These are phyloP conservation scores for Tulasnella sp. DNA, from an alignment of 768 basidiomycete species.

Conservation along the genomic window DNA sequence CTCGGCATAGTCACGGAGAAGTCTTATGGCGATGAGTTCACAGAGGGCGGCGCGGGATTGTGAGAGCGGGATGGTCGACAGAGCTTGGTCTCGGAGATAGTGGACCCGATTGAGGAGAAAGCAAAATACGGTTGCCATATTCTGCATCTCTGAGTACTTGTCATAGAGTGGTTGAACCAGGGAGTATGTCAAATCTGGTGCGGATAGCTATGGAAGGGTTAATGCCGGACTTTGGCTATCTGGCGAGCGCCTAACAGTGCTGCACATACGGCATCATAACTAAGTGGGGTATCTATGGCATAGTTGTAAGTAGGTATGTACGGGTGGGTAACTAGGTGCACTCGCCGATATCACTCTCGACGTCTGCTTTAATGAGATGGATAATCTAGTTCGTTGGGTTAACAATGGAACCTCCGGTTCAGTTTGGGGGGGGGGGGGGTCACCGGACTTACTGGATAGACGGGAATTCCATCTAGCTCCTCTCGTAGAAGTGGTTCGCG, in stretches of 20 bases:
- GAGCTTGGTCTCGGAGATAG: conserved; percentile 65
- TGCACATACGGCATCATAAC: conserved; percentile 57
- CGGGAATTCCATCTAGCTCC: conserved; percentile 7
- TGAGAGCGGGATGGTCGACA: conserved; percentile 57
- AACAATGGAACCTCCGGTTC: background rate
- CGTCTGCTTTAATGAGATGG: conserved; percentile 13
- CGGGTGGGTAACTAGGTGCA: background rate
- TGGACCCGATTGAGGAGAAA: conserved; percentile 78
- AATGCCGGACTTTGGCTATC: conserved; percentile 9
- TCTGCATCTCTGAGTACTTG: conserved; percentile 70
- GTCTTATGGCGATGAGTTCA: conserved; percentile 76
- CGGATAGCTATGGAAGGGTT: conserved; percentile 40
- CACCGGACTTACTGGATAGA: conserved; percentile 14
- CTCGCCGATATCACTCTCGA: conserved; percentile 27
- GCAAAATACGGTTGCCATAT: conserved; percentile 78
- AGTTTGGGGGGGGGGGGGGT: background rate
- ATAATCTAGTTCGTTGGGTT: background rate
- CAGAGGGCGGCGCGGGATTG: conserved; percentile 68
- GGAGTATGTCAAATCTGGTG: conserved; percentile 83
- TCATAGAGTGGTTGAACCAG: conserved; percentile 74
- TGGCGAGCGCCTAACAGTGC: background rate
- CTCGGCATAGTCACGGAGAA: conserved; percentile 58
- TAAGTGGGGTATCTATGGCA: conserved; percentile 63
- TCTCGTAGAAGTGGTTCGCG: conserved; percentile 9
- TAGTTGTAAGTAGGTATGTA: background rate